These are phyloP conservation scores for Apostasia ramifera DNA, from an alignment of 106 monocot species.

Conservation along the genomic window DNA sequence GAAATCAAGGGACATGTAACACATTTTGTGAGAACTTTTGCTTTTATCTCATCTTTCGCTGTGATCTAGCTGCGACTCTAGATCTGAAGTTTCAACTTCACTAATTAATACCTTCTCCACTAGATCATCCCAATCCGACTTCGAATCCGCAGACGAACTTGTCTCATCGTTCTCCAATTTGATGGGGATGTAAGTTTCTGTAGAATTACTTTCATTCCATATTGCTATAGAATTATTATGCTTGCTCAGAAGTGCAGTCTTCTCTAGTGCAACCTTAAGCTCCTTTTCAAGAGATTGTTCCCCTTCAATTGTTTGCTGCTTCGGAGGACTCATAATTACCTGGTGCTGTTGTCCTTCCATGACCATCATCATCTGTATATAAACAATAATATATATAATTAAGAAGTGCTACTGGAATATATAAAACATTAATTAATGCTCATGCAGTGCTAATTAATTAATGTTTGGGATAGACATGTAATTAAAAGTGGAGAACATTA, in stretches of 20 bases:
- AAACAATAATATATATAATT: too few relatives aligned
- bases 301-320: slow-evolving; percentile 1
- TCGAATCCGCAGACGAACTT: neutral
- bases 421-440: too few relatives aligned
- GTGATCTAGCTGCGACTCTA: neutral
- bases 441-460: too few relatives aligned
- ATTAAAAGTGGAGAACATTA: too few relatives aligned
- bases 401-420: too few relatives aligned
- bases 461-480: too few relatives aligned
- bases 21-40: neutral
- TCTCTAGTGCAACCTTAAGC: neutral
- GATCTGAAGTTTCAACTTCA: neutral
- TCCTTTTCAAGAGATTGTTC: neutral
- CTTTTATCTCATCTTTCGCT: neutral
- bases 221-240: neutral
- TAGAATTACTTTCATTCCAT: neutral
- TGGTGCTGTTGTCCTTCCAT: neutral
- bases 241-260: neutral
- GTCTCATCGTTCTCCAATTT: neutral
- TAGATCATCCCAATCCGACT: slow-evolving; percentile 1
- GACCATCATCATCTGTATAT: too few relatives aligned
- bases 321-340: slow-evolving; percentile 3
- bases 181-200: neutral
- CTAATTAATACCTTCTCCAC: slow-evolving; percentile 1
- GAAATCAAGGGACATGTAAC: too few relatives aligned